These are phyloP conservation scores for Aspergillus pseudotamarii DNA, from an alignment of 2,329 filamentous ascomycete species.

Conservation along the genomic window DNA sequence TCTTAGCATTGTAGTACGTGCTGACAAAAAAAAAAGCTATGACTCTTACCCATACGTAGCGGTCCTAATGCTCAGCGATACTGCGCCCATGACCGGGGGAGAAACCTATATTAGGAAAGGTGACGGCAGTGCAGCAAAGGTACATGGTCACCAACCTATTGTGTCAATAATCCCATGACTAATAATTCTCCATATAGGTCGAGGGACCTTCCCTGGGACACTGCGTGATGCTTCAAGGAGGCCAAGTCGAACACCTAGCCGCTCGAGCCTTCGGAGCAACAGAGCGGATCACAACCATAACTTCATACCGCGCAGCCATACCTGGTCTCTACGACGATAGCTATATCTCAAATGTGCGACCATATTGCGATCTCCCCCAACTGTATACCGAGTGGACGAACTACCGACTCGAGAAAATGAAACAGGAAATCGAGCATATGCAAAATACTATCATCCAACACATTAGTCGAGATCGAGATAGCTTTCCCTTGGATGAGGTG, in stretches of 20 bases:
- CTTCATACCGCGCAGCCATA: conserved; percentile 27
- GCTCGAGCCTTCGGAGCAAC: conserved; percentile 25
- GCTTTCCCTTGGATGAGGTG: neutral
- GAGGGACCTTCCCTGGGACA: conserved; percentile 20
- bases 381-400: conserved; percentile 26
- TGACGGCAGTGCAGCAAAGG: conserved; percentile 22
- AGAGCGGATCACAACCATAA: conserved; percentile 32
- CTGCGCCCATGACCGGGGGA: conserved; percentile 30
- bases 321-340: conserved; percentile 25
- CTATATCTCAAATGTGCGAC: conserved; percentile 26
- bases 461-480: no score
- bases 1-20: neutral
- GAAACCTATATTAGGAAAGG: conserved; percentile 31
- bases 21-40: conserved; percentile 18
- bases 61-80: conserved; percentile 34
- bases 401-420: conserved; percentile 17
- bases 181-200: neutral
- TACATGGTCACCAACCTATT: neutral
- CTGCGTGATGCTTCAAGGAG: conserved; percentile 32
- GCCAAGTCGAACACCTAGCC: conserved; percentile 30
- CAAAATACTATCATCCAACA: neutral
- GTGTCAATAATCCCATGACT: neutral
- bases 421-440: neutral
- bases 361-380: conserved; percentile 18
- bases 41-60: conserved; percentile 31